These are phyloP conservation scores for Colletotrichum siamense DNA, from an alignment of 2,329 filamentous ascomycete species.

Conservation along the genomic window DNA sequence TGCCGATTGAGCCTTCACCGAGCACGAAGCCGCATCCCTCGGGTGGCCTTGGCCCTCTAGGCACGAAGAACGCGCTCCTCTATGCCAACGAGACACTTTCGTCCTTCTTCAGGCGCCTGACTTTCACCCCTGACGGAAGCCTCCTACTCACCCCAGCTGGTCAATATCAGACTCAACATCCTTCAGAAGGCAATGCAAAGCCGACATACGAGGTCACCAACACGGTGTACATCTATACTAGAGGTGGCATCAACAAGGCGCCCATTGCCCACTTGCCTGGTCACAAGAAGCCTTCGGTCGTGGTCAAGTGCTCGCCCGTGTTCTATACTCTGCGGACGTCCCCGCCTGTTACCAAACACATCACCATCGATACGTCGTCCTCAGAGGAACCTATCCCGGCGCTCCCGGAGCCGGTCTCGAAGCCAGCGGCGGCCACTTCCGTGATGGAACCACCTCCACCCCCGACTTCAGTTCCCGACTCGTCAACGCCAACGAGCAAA, in stretches of 20 bases:
- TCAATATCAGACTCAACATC: slow-evolving; percentile 86
- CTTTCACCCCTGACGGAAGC: slow-evolving; percentile 95
- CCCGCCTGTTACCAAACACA: slow-evolving; percentile 77
- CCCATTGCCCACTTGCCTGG: slow-evolving; percentile 94
- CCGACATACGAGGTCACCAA: slow-evolving; percentile 87
- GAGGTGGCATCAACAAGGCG: slow-evolving; percentile 95
- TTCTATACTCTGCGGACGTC: slow-evolving; percentile 81
- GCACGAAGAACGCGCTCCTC: slow-evolving; percentile 83
- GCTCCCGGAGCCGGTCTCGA: slow-evolving; percentile 81
- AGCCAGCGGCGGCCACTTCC: slow-evolving; percentile 60
- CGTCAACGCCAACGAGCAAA: slow-evolving; percentile 37
- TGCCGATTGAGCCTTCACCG: slow-evolving; percentile 90
- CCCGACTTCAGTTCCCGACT: slow-evolving; percentile 52
- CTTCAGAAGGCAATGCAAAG: slow-evolving; percentile 70
- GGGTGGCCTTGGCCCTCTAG: slow-evolving; percentile 67
- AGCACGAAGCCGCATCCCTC: slow-evolving; percentile 64
- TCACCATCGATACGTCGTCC: slow-evolving; percentile 93
- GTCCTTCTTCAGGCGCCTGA: slow-evolving; percentile 92
- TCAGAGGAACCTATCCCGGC: slow-evolving; percentile 82
- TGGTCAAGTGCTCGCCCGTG: slow-evolving; percentile 90
- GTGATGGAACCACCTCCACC: slow-evolving; percentile 86
- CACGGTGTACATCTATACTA: slow-evolving; percentile 97
- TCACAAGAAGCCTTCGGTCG: slow-evolving; percentile 97
- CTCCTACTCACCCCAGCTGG: slow-evolving; percentile 93
- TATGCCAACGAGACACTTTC: slow-evolving; percentile 97